Percentiles rank a stretch among this genome's conserved stretches.
These are phyloP conservation scores for Vigna hirtella DNA, from an alignment of 306 rosid species.

Conservation along the genomic window DNA sequence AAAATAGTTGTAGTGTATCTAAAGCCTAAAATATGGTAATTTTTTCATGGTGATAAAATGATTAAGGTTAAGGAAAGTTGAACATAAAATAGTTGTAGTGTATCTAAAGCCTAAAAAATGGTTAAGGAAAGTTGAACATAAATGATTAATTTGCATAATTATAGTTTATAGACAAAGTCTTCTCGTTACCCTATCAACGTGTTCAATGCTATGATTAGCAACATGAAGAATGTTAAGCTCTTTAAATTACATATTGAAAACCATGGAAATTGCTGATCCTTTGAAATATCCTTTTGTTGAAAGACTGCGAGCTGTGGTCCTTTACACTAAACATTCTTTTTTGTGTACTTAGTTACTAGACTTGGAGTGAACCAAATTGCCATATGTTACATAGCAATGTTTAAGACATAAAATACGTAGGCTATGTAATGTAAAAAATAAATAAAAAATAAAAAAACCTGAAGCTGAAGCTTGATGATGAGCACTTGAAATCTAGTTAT, in stretches of 20 bases:
- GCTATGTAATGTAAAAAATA: slow-evolving; percentile 2
- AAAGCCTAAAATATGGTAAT: slow-evolving; percentile 20
- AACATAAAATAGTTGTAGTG: slow-evolving; percentile 31
- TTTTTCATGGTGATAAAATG: slow-evolving; percentile 12
- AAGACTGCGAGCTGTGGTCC: slow-evolving; percentile 4
- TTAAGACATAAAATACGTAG: slow-evolving; percentile 5
- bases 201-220: slow-evolving; percentile 2
- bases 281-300: neutral
- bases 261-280: slow-evolving; percentile 18
- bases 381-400: neutral
- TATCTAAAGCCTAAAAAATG: slow-evolving; percentile 23
- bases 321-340: neutral
- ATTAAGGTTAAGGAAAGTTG: slow-evolving; percentile 8
- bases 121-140: slow-evolving; percentile 33
- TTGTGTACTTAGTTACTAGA: neutral
- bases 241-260: slow-evolving; percentile 17
- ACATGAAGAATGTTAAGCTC: slow-evolving; percentile 29
- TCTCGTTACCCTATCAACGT: neutral
- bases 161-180: neutral
- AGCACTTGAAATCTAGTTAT: slow-evolving; percentile 10
- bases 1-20: slow-evolving; percentile 31
- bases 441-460: slow-evolving; percentile 20
- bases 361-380: neutral
- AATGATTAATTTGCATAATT: slow-evolving; percentile 9
- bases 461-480: neutral